Percentiles rank a stretch among this genome's conserved stretches.
Evolutionary conservation across 2,329 filamentous ascomycete genomes (phyloP).

Genomic region (Daldinia sp.): DNA sequence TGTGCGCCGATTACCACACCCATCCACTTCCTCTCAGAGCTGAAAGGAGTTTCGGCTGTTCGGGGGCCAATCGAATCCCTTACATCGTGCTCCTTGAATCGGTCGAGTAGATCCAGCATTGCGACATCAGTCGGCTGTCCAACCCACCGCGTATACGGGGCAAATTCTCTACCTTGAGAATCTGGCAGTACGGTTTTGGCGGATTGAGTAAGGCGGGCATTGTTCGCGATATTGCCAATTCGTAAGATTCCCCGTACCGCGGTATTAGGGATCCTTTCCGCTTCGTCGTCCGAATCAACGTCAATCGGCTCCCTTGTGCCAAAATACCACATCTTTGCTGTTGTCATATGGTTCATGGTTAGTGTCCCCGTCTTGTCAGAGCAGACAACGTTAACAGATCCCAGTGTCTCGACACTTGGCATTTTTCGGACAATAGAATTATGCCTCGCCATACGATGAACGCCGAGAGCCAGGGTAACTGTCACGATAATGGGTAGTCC

Average conservation of each 20-base stretch:
- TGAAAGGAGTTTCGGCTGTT: constrained; percentile 89
- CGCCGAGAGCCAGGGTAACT: constrained; percentile 91
- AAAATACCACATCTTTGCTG: constrained; percentile 96
- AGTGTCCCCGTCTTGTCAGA: constrained; percentile 97
- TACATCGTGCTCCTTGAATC: constrained; percentile 89
- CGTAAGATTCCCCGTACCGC: constrained; percentile 83
- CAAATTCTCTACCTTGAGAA: constrained; percentile 72
- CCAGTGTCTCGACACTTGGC: constrained; percentile 95
- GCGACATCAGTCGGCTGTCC: constrained; percentile 97
- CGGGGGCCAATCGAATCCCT: constrained; percentile 85
- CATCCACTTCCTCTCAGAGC: constrained; percentile 99
- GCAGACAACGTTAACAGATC: constrained; percentile 99
- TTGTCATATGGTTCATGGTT: constrained; percentile 98
- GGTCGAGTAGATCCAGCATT: constrained; percentile 91
- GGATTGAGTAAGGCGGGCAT: constrained; percentile 81
- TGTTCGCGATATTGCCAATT: constrained; percentile 96
- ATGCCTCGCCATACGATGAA: constrained; percentile 93
- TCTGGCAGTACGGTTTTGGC: constrained; percentile 86
- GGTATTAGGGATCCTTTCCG: constrained; percentile 69
- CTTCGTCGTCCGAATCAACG: constrained; percentile 63
- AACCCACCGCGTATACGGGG: constrained; percentile 85
- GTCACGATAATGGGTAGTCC: constrained; percentile 98
- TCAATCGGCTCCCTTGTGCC: constrained; percentile 66
- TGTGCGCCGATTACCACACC: constrained; percentile 82
- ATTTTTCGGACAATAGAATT: constrained; percentile 95